Conservation (phyloP, 331 rosid species). For the Cydonia oblonga region DNA sequence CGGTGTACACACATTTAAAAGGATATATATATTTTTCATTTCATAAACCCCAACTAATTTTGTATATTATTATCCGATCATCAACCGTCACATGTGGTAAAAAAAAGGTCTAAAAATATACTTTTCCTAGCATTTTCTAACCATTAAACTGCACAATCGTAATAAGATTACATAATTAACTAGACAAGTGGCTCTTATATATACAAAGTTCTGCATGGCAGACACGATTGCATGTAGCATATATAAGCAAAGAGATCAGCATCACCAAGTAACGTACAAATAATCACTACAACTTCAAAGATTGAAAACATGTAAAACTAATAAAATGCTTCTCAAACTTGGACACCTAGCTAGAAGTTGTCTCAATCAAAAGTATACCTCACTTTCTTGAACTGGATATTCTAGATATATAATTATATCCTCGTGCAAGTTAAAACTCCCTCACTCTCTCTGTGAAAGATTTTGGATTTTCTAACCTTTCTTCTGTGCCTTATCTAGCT, state of each 20-base stretch:
- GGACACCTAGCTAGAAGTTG: neutral
- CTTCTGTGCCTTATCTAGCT: neutral
- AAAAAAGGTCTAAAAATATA: no score
- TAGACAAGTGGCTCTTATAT: neutral
- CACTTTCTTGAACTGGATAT: neutral
- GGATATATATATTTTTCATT: no score
- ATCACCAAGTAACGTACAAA: neutral
- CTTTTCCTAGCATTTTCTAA: neutral
- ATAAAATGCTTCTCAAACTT: neutral
- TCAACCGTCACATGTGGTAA: no score
- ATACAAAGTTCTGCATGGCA: neutral
- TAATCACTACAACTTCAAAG: neutral
- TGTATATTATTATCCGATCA: no score
- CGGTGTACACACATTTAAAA: no score
- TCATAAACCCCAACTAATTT: no score
- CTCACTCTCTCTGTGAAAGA: neutral
- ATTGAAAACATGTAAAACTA: neutral
- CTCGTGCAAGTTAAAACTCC: neutral
- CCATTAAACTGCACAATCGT: no score
- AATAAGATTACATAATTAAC: neutral
- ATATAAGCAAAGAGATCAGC: neutral
- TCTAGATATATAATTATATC: neutral
- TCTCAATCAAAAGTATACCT: neutral
- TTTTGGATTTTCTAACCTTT: neutral
- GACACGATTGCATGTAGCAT: neutral